Conservation (phyloP, 805 yeast species). For the Hanseniaspora pseudoguilliermondii region DNA sequence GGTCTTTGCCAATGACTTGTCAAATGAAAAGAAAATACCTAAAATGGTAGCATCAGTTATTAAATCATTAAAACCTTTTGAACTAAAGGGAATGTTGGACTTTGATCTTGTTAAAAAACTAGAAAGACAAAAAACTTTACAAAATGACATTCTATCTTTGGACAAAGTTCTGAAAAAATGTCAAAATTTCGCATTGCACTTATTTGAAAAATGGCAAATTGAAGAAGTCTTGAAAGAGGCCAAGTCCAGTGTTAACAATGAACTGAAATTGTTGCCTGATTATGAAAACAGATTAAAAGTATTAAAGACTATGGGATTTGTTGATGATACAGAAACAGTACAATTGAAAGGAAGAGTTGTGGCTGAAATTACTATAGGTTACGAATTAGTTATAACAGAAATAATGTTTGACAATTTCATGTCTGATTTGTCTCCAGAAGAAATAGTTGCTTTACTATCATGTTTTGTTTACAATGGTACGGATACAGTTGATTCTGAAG, state of each 20-base stretch:
- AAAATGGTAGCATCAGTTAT: constrained; percentile 14
- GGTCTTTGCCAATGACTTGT: constrained; percentile 7
- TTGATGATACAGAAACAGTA: constrained; percentile 60
- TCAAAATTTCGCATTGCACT: neutral
- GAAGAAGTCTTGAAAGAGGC: constrained; percentile 28
- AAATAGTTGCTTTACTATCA: constrained; percentile 86
- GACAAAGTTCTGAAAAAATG: constrained; percentile 18
- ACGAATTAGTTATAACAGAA: constrained; percentile 83
- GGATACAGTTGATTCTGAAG: constrained; percentile 49
- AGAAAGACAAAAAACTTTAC: constrained; percentile 23
- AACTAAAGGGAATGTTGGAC: constrained; percentile 20
- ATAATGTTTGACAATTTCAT: constrained; percentile 79
- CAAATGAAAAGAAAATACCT: neutral
- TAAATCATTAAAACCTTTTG: constrained; percentile 16
- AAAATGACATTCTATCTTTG: constrained; percentile 21
- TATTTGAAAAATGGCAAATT: constrained; percentile 12
- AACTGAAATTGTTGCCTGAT: constrained; percentile 80
- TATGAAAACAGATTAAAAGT: constrained; percentile 81
- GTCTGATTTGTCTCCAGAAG: constrained; percentile 89
- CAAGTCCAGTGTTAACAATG: constrained; percentile 58
- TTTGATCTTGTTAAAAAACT: constrained; percentile 24
- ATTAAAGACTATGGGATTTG: constrained; percentile 61
- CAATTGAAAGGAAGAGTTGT: constrained; percentile 81
- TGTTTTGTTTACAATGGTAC: constrained; percentile 86
- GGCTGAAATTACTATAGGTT: constrained; percentile 83